Evolutionary conservation across 1,284 basidiomycete species (phyloP).

Genomic region (Apiotrichum mycotoxinovorans): DNA sequence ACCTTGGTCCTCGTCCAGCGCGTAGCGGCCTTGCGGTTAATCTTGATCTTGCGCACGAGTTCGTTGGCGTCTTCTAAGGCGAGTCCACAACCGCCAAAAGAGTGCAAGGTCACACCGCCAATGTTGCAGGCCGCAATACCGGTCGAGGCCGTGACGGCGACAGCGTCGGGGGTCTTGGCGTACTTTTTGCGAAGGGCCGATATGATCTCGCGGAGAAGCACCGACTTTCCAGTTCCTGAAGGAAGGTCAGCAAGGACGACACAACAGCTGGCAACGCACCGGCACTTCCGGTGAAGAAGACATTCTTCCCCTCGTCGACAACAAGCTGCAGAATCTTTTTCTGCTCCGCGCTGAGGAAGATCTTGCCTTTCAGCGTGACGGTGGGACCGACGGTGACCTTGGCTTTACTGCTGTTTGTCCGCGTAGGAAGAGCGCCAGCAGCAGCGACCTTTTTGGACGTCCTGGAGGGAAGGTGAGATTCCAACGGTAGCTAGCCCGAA

Average conservation of each 20-base stretch:
- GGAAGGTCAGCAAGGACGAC: not conserved
- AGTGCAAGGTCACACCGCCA: slow-evolving; percentile 87
- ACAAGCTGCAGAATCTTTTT: slow-evolving; percentile 68
- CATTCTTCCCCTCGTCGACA: slow-evolving; percentile 62
- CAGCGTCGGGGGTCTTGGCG: slow-evolving; percentile 54
- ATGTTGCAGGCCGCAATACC: slow-evolving; percentile 95
- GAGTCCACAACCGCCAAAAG: slow-evolving; percentile 83
- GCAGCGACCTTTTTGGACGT: slow-evolving; percentile 20
- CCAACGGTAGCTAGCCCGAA: too few relatives aligned
- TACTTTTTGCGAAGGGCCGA: slow-evolving; percentile 57
- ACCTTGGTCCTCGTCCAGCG: slow-evolving; percentile 74
- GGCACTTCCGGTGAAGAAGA: slow-evolving; percentile 98
- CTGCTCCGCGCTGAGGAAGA: slow-evolving; percentile 73
- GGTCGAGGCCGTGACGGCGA: slow-evolving; percentile 82
- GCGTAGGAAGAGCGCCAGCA: slow-evolving; percentile 1
- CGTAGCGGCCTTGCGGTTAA: slow-evolving; percentile 64
- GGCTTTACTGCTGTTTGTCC: slow-evolving; percentile 7
- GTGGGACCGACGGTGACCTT: slow-evolving; percentile 12
- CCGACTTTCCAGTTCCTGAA: slow-evolving; percentile 88
- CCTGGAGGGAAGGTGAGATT: slow-evolving; percentile 1
- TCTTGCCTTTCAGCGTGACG: slow-evolving; percentile 48
- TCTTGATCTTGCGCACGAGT: slow-evolving; percentile 65
- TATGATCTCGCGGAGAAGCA: slow-evolving; percentile 87
- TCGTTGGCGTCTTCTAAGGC: slow-evolving; percentile 66
- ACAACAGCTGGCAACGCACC: slow-evolving; percentile 56